Base-by-base conservation (phyloP, 441 rosid species). In the Arabidopsis hybrid region DNA sequence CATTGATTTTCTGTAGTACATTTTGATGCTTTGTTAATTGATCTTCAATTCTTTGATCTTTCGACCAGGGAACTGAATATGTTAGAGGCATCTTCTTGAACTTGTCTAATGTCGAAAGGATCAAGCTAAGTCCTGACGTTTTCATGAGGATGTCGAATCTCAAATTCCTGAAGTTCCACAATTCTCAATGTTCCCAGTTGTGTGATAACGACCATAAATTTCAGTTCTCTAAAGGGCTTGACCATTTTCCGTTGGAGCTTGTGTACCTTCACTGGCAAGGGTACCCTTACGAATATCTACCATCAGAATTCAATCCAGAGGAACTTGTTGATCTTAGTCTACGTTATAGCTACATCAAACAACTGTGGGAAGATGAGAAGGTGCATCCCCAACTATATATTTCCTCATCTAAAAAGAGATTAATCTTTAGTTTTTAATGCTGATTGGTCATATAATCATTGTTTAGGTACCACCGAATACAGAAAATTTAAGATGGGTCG, bases 241-340 rank as follows among this genome's bases (percentile, higher is more conserved):
- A 76, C 49, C 45, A 59, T 9, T 71, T 76, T 26, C 80, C 80
- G n/a, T n/a, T n/a, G n/a, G 76, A 71, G 57, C 67, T 76, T 16
- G 76, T 70, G 21, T 76, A 71, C 60, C 76, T 76, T 45, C 67
- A 71, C 35, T 76, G 76, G 80, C 67, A 76, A 10, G 80, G 76
- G 6, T 76, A 45, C 6, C 80, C 80, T 17, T 53, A 57, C 12
- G 71, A 71, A n/a, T 39, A 49, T 17, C 42, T 70, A 6, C 80
- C 80, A 65, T 13, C 32, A 32, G 36, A 76, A 8, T 76, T 76
- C 34, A 57, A 39, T 51, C 80, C 80, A 7, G 38, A 57, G 76
- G 53, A 76, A 49, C 80, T 76, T 52, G 55, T 76, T n/a, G 34
- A 70, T 57, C 80, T 76, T 32, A 40, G 16, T 57, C 75, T 76